Conservation (phyloP, 129 eudicot species). For the Smallanthus sonchifolius region DNA sequence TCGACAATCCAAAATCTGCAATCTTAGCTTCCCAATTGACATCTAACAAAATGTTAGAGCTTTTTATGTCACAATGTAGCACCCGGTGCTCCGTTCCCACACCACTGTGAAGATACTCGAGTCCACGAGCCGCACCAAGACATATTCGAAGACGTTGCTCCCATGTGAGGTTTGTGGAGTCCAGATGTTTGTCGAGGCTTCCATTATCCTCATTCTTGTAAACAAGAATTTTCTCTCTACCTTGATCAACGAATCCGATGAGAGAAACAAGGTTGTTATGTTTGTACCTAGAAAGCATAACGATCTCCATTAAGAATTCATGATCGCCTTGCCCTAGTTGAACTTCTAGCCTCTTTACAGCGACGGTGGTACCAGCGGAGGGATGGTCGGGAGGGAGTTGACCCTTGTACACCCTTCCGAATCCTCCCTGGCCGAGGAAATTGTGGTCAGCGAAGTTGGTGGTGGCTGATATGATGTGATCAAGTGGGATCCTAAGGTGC, state of each 20-base stretch:
- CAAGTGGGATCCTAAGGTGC: background rate
- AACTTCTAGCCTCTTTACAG: conserved; percentile 6
- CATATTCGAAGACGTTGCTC: conserved; percentile 24
- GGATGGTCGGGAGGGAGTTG: background rate
- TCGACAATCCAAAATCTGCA: background rate
- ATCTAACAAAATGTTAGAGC: background rate
- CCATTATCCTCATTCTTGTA: conserved; percentile 4
- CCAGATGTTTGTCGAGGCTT: conserved; percentile 10
- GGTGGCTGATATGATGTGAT: conserved; percentile 10
- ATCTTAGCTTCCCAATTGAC: background rate
- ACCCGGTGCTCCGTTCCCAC: conserved; percentile 11
- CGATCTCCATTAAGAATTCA: conserved; percentile 10
- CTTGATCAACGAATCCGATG: conserved; percentile 9
- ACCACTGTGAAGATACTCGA: background rate
- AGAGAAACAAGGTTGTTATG: conserved; percentile 13
- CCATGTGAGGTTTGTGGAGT: conserved; percentile 15
- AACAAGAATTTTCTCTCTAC: background rate
- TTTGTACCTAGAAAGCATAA: conserved; percentile 14
- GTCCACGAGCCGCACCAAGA: conserved; percentile 23
- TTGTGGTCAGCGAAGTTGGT: background rate
- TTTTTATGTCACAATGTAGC: conserved; percentile 17
- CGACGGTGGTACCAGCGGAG: background rate
- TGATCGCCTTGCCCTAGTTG: background rate
- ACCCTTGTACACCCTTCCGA: conserved; percentile 11
- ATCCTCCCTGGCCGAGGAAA: conserved; percentile 12